phyloP scores from a whole-genome alignment of 202 grass and related monocot genomes.

The Setaria italica region DNA sequence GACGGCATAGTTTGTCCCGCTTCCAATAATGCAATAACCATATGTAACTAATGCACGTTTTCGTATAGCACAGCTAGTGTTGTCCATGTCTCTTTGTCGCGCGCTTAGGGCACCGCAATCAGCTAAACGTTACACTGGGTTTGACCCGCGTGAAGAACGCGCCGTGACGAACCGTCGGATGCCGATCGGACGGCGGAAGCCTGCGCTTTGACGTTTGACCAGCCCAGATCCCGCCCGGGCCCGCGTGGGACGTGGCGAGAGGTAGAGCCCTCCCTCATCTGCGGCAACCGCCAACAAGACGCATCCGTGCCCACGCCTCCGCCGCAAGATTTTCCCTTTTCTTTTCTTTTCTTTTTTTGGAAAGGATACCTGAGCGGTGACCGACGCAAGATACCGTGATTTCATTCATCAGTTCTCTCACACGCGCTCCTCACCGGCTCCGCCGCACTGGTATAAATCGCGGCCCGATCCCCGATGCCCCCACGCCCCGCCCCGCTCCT shows the following conservation, averaged over 20 bases:
- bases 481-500: slow-evolving; percentile 46
- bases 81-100: no score
- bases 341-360: background rate
- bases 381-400: slow-evolving; percentile 9
- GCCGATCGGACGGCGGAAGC: background rate
- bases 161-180: background rate
- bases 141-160: background rate
- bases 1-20: background rate
- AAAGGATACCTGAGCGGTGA: background rate
- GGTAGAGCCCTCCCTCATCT: background rate
- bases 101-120: no score
- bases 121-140: no score
- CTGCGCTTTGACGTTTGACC: background rate
- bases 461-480: slow-evolving; percentile 49
- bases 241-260: slow-evolving; percentile 36
- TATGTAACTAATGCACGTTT: background rate
- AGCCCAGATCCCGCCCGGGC: background rate
- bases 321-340: background rate
- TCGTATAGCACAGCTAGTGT: no score
- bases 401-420: background rate
- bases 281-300: slow-evolving; percentile 1
- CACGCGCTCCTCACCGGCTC: background rate
- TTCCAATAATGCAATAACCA: background rate
- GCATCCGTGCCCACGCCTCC: background rate
- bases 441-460: slow-evolving; percentile 27